Conservation (phyloP, 2,329 filamentous ascomycete genomes). For the Ceratocystis diversiconidia region DNA sequence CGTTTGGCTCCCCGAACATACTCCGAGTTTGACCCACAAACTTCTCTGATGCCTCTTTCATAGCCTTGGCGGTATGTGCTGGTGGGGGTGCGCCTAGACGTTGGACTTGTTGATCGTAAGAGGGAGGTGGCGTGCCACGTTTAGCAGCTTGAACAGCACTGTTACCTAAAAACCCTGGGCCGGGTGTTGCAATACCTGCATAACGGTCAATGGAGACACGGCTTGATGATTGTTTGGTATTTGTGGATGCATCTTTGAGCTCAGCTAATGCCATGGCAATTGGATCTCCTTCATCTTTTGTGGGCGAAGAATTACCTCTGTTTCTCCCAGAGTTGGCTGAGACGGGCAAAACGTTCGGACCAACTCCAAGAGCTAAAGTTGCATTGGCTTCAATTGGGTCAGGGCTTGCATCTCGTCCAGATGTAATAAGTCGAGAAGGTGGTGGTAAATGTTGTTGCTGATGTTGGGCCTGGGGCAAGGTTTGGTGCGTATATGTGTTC, state of each 20-base stretch:
- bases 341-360: slow-evolving; percentile 91
- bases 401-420: slow-evolving; percentile 45
- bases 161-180: slow-evolving; percentile 33
- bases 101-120: slow-evolving; percentile 66
- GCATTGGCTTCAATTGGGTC: slow-evolving; percentile 84
- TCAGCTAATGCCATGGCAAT: slow-evolving; percentile 88
- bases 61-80: slow-evolving; percentile 81
- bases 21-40: slow-evolving; percentile 71
- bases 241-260: slow-evolving; percentile 63
- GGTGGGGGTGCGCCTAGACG: slow-evolving; percentile 78
- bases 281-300: slow-evolving; percentile 52
- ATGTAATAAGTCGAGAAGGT: slow-evolving; percentile 27
- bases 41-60: slow-evolving; percentile 88
- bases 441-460: slow-evolving; percentile 9
- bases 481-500: slow-evolving; percentile 13
- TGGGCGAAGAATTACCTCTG: slow-evolving; percentile 23
- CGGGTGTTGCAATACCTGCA: slow-evolving; percentile 80
- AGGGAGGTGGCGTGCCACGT: slow-evolving; percentile 70
- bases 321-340: slow-evolving; percentile 34
- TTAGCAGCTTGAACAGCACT: slow-evolving; percentile 39
- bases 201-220: slow-evolving; percentile 94
- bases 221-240: slow-evolving; percentile 56
- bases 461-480: neutral
- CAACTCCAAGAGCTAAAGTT: slow-evolving; percentile 83
- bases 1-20: slow-evolving; percentile 44